Evolutionary conservation across 768 basidiomycete genomes (phyloP).

Genomic region (Phallus indusiatus): DNA sequence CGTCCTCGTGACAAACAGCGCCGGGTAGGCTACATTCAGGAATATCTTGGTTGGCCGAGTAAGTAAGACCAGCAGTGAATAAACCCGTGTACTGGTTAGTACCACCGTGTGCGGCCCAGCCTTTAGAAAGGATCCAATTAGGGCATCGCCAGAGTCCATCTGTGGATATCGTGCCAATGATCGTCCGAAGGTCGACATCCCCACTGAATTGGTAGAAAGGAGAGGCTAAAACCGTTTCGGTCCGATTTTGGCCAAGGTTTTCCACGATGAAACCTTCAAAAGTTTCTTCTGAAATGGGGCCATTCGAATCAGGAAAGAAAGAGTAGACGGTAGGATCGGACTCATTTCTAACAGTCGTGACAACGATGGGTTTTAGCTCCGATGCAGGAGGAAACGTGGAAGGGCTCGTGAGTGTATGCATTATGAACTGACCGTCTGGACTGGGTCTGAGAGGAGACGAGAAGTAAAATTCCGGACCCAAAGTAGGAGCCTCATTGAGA

Average conservation of each 20-base stretch:
- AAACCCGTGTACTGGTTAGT: conserved; percentile 51
- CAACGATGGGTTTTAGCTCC: conserved; percentile 48
- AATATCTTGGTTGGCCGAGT: conserved; percentile 51
- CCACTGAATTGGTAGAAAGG: conserved; percentile 35
- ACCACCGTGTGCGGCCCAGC: conserved; percentile 57
- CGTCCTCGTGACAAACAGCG: conserved; percentile 71
- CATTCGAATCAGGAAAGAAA: conserved; percentile 20
- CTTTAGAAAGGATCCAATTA: conserved; percentile 59
- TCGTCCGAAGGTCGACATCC: conserved; percentile 42
- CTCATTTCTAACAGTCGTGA: conserved; percentile 67
- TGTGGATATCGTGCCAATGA: conserved; percentile 50
- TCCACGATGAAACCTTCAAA: conserved; percentile 31
- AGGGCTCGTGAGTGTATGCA: conserved; percentile 52
- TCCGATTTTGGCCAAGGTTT: conserved; percentile 40
- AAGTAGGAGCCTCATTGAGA: conserved; percentile 28
- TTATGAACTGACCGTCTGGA: conserved; percentile 59
- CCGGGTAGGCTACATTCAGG: conserved; percentile 48
- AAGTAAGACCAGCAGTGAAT: conserved; percentile 59
- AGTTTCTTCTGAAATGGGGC: conserved; percentile 27
- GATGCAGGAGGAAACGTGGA: conserved; percentile 46
- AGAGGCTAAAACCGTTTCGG: conserved; percentile 33
- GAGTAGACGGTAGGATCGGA: conserved; percentile 54
- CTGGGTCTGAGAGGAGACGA: conserved; percentile 58
- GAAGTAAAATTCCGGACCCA: conserved; percentile 45
- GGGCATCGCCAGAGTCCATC: conserved; percentile 67